Evolutionary conservation across 192 early-diverging fungal genomes (phyloP).

Genomic region (Rhizoclosmatium globosum): DNA sequence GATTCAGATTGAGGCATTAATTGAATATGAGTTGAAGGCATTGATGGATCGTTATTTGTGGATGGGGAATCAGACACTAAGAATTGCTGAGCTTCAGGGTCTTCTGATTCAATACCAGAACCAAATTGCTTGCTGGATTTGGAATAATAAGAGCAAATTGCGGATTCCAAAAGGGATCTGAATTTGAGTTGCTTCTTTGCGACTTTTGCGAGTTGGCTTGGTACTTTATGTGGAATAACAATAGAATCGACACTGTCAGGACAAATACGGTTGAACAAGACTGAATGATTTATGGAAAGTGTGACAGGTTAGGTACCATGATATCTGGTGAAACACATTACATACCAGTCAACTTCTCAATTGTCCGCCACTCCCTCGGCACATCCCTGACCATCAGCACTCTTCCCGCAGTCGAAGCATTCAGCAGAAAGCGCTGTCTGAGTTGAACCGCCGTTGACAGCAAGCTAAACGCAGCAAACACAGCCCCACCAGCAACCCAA

Average conservation of each 20-base stretch:
- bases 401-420: slow-evolving; percentile 16
- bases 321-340: too few species aligned
- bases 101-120: too few species aligned
- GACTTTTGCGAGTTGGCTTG: too few species aligned
- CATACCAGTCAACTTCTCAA: background rate
- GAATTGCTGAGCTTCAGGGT: too few species aligned
- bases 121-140: too few species aligned
- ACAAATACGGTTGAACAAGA: slow-evolving; percentile 44
- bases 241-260: slow-evolving; percentile 42
- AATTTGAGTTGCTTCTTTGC: too few species aligned
- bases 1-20: too few species aligned
- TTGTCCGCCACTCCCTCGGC: slow-evolving; percentile 61
- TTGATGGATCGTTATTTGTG: too few species aligned
- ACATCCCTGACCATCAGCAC: slow-evolving; percentile 78
- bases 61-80: too few species aligned
- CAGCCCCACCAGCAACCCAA: slow-evolving; percentile 39
- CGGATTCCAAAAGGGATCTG: too few species aligned
- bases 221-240: background rate
- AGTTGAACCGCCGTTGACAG: slow-evolving; percentile 66
- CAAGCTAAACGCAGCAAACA: slow-evolving; percentile 65
- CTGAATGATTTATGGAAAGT: background rate
- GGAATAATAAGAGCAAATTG: too few species aligned
- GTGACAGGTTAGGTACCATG: background rate
- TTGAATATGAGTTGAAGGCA: too few species aligned
- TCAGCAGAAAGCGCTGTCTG: slow-evolving; percentile 62